Evolutionary conservation across 768 basidiomycete species (phyloP).

Genomic region (Piloderma croceum): DNA sequence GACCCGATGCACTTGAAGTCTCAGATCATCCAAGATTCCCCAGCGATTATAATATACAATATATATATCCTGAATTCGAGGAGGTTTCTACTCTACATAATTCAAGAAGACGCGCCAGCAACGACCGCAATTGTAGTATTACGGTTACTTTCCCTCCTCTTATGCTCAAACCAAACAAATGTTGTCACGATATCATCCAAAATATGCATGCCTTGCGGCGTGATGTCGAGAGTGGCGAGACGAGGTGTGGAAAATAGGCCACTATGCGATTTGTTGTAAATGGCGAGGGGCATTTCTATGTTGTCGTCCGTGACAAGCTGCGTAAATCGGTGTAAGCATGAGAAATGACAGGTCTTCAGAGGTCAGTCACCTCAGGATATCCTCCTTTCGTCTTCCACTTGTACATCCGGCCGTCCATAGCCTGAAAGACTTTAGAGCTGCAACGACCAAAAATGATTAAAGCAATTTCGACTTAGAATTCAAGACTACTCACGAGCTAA

Average conservation of each 20-base stretch:
- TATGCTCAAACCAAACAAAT: conserved; percentile 29
- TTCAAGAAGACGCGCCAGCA: no score
- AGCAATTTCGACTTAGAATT: not conserved
- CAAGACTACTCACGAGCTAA: not conserved
- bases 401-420: conserved; percentile 9
- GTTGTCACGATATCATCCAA: conserved; percentile 33
- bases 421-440: conserved; percentile 6
- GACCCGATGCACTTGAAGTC: no score
- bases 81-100: no score
- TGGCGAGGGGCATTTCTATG: not conserved
- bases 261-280: no score
- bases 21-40: no score
- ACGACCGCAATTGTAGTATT: no score
- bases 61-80: no score
- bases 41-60: no score
- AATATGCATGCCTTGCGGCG: conserved; percentile 24
- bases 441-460: not conserved
- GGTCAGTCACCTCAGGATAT: not conserved
- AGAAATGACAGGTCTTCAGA: not conserved
- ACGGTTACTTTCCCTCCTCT: conserved; percentile 1
- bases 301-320: not conserved
- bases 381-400: conserved; percentile 7
- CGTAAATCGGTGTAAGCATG: not conserved
- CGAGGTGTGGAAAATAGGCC: conserved; percentile 6
- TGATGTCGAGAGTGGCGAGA: conserved; percentile 19